A percentile compares a stretch with the other conserved stretches of the same genome.
These are phyloP conservation scores for Aurantiochytrium sp. DNA, from an alignment of 108 stramenopile genomes.

Conservation along the genomic window DNA sequence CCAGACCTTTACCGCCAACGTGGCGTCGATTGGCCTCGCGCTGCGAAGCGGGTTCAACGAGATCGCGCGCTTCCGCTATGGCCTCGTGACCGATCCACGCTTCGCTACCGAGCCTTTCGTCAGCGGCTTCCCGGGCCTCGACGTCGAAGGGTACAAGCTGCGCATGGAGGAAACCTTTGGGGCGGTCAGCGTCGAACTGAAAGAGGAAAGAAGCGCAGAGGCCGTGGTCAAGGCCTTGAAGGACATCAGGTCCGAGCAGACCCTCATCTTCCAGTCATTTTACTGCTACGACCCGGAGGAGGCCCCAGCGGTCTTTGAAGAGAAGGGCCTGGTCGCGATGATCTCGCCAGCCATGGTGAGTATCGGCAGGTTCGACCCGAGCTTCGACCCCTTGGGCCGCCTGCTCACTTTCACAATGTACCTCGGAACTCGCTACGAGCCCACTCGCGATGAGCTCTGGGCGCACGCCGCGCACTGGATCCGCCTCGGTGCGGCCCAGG, in stretches of 20 bases:
- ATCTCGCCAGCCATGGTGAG: neutral
- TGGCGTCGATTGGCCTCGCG: neutral
- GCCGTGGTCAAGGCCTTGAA: neutral
- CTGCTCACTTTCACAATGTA: neutral
- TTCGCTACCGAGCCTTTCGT: neutral
- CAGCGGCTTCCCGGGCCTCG: neutral
- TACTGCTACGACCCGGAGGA: neutral
- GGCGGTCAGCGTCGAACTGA: neutral
- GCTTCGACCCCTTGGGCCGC: neutral
- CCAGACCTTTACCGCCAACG: neutral
- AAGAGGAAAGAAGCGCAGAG: neutral
- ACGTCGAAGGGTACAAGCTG: neutral
- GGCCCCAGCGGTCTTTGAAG: neutral
- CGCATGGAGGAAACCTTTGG: neutral
- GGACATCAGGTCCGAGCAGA: neutral
- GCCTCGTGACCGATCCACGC: neutral
- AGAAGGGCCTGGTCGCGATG: neutral
- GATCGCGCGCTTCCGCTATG: neutral
- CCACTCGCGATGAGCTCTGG: neutral
- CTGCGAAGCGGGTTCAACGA: neutral
- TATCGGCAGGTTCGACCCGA: neutral
- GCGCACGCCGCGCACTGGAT: neutral
- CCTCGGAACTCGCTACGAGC: neutral
- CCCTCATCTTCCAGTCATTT: neutral
- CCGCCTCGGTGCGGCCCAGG: neutral